Evolutionary conservation across 805 yeast species (phyloP).

Genomic region (Wickerhamiella dianesei): DNA sequence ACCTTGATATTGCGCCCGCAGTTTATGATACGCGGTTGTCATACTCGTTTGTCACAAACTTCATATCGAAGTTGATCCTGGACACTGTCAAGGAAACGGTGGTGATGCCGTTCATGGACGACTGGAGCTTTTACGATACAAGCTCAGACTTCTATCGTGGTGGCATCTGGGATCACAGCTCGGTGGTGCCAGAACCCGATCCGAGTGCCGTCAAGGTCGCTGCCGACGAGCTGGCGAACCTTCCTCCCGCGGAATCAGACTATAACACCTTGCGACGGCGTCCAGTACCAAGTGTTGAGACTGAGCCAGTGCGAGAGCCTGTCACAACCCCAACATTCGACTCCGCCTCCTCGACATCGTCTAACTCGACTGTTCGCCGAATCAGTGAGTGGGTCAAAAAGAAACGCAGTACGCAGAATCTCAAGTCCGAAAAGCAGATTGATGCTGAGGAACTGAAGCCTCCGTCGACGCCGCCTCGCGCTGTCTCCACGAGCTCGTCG

Average conservation of each 20-base stretch:
- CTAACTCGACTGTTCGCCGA: conserved; percentile 3
- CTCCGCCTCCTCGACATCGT: not conserved
- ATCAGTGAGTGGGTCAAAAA: conserved; percentile 7
- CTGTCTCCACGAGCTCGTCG: not conserved
- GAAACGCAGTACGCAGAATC: conserved; percentile 6
- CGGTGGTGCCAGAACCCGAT: not conserved
- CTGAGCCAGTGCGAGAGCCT: not conserved
- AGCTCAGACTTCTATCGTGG: conserved; percentile 66
- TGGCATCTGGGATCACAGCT: conserved; percentile 73
- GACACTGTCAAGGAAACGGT: conserved; percentile 69
- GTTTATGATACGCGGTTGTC: conserved; percentile 73
- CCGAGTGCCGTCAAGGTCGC: conserved; percentile 3
- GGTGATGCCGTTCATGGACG: conserved; percentile 85
- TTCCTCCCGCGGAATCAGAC: not conserved
- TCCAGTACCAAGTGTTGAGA: not conserved
- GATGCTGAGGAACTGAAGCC: too few relatives aligned
- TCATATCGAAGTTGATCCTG: conserved; percentile 61
- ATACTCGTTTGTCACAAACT: conserved; percentile 64
- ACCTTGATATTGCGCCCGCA: conserved; percentile 74
- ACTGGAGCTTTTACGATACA: conserved; percentile 57
- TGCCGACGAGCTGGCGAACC: conserved; percentile 1
- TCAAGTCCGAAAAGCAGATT: not conserved
- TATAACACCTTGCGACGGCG: not conserved
- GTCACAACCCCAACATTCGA: not conserved
- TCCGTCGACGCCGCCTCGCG: not conserved